Evolutionary conservation across 192 early-diverging fungal genomes (phyloP), one percentile per base, ranked within the genome.

Genomic region (Coemansia sp.): DNA sequence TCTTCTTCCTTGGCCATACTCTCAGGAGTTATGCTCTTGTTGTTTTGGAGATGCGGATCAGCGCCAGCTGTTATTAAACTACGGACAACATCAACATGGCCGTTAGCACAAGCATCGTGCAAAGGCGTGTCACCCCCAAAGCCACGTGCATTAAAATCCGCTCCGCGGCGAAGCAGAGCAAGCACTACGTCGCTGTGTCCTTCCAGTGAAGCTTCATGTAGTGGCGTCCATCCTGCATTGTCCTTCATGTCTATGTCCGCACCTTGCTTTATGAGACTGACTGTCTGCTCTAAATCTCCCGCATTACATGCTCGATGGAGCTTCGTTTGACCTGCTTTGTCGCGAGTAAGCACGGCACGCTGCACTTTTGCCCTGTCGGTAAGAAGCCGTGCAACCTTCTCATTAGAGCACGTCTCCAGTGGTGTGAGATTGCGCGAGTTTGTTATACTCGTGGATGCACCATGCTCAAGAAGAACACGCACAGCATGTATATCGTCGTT

Each of bases 201-300:
- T 16, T 84, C 76, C 4, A 90, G 79, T 22, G 89, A 80, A 16
- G 89, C 85, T 69, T 89, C 79, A 66, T 92, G 90, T 16, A 92
- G 48, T 6, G 88, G 88, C 18, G 88, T 91, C 86, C 88, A 90
- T 9, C 80, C 79, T 3, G 85, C 83, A 77, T 88, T 85, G 56
- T 92, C 90, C 58, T 84, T 77, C 47, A 85, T 80, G 57, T 90
- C 90, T 40, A 89, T 83, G 18, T 91, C 88, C 3, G 89, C 85
- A 16, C 91, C 91, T 66, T 86, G 81, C 59, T 83, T 75, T 15
- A 91, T 67, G 6, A 92, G 71, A 8, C 51, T 62, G 0, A 74
- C 51, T 1, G 84, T 83, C 36, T 71, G 78, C 46, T 84, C 82
- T 46, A 79, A 69, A 9, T 88, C 84, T 7, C 85, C 88, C 22